Conservation (phyloP, 306 rosid genomes). For the Mimosa pudica region DNA sequence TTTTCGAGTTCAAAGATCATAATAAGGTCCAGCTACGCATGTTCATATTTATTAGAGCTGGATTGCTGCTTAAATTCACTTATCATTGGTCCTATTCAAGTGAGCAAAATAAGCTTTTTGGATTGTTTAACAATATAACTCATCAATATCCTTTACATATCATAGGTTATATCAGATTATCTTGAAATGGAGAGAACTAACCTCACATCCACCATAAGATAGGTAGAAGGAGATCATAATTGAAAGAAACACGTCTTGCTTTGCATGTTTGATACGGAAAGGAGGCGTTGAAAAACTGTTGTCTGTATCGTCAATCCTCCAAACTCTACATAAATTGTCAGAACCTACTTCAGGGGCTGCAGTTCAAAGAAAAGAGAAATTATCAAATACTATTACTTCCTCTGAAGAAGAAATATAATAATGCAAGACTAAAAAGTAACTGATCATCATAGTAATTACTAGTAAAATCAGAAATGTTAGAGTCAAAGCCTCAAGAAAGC, state of each 20-base stretch:
- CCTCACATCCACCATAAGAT: constrained; percentile 68
- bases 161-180: constrained; percentile 19
- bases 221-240: constrained; percentile 86
- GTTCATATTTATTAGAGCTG: background rate
- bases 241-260: constrained; percentile 86
- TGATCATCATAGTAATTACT: constrained; percentile 20
- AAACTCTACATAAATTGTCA: constrained; percentile 80
- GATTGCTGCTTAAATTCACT: background rate
- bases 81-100: background rate
- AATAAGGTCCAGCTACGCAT: background rate
- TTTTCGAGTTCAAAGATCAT: too few relatives aligned
- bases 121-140: constrained; percentile 11
- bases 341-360: constrained; percentile 86
- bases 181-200: constrained; percentile 33
- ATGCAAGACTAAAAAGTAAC: constrained; percentile 28
- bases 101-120: background rate
- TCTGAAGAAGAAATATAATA: constrained; percentile 21
- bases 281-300: constrained; percentile 93
- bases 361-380: constrained; percentile 46
- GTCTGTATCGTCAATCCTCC: constrained; percentile 88
- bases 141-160: background rate
- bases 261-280: constrained; percentile 77
- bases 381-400: constrained; percentile 36
- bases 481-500: constrained; percentile 16
- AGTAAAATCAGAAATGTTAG: constrained; percentile 26